phyloP scores from a whole-genome alignment of 352 stramenopile genomes.

The Pythium plurisporium region DNA sequence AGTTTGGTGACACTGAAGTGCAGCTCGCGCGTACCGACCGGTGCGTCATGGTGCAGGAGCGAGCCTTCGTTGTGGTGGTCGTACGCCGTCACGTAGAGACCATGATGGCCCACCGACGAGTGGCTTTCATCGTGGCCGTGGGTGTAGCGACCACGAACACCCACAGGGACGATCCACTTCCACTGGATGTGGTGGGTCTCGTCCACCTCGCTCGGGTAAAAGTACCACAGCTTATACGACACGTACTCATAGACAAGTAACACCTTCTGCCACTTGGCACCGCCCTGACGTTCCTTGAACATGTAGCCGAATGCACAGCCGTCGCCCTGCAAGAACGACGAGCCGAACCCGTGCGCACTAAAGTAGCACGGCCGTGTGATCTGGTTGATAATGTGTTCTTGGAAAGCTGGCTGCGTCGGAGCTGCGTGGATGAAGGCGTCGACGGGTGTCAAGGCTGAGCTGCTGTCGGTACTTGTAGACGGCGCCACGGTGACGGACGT shows the following conservation, averaged over 20 bases:
- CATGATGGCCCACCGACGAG: constrained; percentile 78
- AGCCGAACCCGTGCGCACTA: constrained; percentile 75
- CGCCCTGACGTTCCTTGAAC: constrained; percentile 67
- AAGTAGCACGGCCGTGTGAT: constrained; percentile 84
- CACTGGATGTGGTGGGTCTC: constrained; percentile 77
- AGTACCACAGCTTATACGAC: constrained; percentile 88
- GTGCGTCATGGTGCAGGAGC: constrained; percentile 33
- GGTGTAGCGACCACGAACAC: constrained; percentile 68
- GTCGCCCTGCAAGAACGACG: constrained; percentile 79
- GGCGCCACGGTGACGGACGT: constrained; percentile 32
- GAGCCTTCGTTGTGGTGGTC: constrained; percentile 50
- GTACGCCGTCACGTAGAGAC: constrained; percentile 76
- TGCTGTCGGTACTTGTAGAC: background rate
- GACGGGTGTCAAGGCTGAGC: background rate
- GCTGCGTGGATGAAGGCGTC: constrained; percentile 4
- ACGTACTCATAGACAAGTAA: constrained; percentile 85
- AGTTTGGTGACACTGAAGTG: constrained; percentile 85
- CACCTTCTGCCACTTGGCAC: constrained; percentile 74
- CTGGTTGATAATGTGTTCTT: constrained; percentile 86
- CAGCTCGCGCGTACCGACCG: constrained; percentile 58
- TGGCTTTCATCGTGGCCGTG: constrained; percentile 84
- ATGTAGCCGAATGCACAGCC: constrained; percentile 83
- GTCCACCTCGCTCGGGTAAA: constrained; percentile 83
- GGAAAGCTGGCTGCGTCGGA: constrained; percentile 65
- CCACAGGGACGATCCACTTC: constrained; percentile 84